Evolutionary conservation across 345 rosid genomes (phyloP), one percentile per base, ranked within the genome.

Genomic region (Pistacia atlantica): DNA sequence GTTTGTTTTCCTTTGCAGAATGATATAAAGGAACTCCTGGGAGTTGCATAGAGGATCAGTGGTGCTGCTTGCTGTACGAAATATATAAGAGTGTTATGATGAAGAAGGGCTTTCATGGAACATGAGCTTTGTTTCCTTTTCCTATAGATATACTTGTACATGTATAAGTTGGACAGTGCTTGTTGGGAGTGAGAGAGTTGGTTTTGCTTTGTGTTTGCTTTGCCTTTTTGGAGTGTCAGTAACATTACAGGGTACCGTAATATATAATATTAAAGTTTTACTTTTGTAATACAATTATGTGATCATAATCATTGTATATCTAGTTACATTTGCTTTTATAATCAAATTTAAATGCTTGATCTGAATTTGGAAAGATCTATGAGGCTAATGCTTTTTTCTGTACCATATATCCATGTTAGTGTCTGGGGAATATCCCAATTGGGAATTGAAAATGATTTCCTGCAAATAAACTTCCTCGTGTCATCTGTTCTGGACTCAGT

Each of bases 1-100:
- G 48, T 73, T 48, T 74, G 54, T 67, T 70, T 9, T 14, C 28
- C 33, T 77, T 10, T 75, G 84, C 93, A 93, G 98, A 90, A 92
- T 77, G 88, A 90, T 79, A 55, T 92, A 75, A 90, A 93, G 93
- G 90, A 92, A 73, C 87, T 87, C 55, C 20, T 93, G 80, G 92
- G 86, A 62, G 75, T 79, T 61, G 73, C 73, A 55, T 84, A 71
- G 81, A 42, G 46, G 46, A 6, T 42, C 46, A 42, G 8, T 1
- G 46, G 65, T 56, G 56, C 62, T 61, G 54, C 59, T 8, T 13
- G 14, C 46, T 2, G 52, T 54, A 5, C 6, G 46, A 6, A 38
- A 57, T 33, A 75, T 42, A 16, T 16, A n/a, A n/a, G n/a, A n/a
- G 20, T 18, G 25, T 49, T 38, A 37, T n/a, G 59, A 51, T 61